phyloP scores from a whole-genome alignment of 495 filamentous ascomycete genomes.

The Talaromyces nanjingensis region DNA sequence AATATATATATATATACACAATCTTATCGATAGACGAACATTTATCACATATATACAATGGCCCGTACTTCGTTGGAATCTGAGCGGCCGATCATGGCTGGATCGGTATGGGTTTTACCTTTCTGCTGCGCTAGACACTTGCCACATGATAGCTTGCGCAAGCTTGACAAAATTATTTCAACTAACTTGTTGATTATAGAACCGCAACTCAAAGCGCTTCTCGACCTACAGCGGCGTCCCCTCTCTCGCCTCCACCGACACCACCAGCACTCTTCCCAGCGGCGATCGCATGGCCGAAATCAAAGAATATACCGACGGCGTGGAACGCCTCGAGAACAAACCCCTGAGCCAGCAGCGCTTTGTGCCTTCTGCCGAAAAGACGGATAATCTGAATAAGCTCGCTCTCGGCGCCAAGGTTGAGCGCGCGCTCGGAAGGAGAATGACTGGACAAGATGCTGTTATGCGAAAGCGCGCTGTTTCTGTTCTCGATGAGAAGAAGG shows the following conservation, averaged over 20 bases:
- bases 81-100: constrained; percentile 1
- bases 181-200: constrained; percentile 28
- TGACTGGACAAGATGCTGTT: constrained; percentile 86
- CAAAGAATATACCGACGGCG: constrained; percentile 69
- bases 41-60: not conserved
- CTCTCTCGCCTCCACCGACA: constrained; percentile 61
- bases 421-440: constrained; percentile 79
- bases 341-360: constrained; percentile 80
- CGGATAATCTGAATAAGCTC: constrained; percentile 77
- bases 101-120: not conserved
- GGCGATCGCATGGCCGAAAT: constrained; percentile 61
- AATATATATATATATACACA: not conserved
- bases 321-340: constrained; percentile 89
- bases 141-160: not conserved
- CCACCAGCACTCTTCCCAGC: constrained; percentile 53
- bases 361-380: constrained; percentile 72
- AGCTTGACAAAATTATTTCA: not conserved
- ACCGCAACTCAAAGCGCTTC: constrained; percentile 67
- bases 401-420: constrained; percentile 92
- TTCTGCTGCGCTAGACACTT: not conserved
- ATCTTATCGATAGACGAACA: not conserved
- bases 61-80: constrained; percentile 7
- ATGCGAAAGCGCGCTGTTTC: constrained; percentile 54
- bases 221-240: constrained; percentile 74
- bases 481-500: constrained; percentile 36